phyloP scores from a whole-genome alignment of 805 yeast genomes.

The Yamadazyma paraphyllophila region DNA sequence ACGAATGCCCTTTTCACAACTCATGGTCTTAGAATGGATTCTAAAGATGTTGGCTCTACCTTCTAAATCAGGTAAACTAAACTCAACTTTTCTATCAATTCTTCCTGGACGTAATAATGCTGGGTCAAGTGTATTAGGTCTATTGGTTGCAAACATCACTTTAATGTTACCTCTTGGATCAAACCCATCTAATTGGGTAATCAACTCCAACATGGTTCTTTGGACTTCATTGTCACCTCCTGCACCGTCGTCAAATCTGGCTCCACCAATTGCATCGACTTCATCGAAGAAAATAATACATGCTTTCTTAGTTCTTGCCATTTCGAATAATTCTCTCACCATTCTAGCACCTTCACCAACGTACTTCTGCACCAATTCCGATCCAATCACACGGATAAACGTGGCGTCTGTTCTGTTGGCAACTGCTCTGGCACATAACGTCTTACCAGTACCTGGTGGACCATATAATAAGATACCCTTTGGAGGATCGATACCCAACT shows the following conservation, averaged over 20 bases:
- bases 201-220: constrained; percentile 97
- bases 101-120: constrained; percentile 98
- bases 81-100: constrained; percentile 97
- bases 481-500: constrained; percentile 97
- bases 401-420: constrained; percentile 99
- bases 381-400: constrained; percentile 95
- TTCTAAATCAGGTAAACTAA: constrained; percentile 92
- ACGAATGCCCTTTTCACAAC: constrained; percentile 94
- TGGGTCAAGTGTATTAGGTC: constrained; percentile 97
- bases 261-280: constrained; percentile 99
- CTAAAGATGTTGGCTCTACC: constrained; percentile 98
- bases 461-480: constrained; percentile 96
- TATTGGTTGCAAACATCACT: constrained; percentile 98
- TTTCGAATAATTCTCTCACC: constrained; percentile 97
- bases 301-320: constrained; percentile 98
- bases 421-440: constrained; percentile 97
- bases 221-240: constrained; percentile 99
- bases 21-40: constrained; percentile 96
- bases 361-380: constrained; percentile 96
- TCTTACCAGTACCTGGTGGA: constrained; percentile 99
- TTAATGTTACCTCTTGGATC: constrained; percentile 98
- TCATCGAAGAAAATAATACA: constrained; percentile 98
- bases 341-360: constrained; percentile 99
- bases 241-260: constrained; percentile 99
- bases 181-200: constrained; percentile 96